Evolutionary conservation across 352 stramenopile genomes (phyloP).

Genomic region (Phytophthora sojae): DNA sequence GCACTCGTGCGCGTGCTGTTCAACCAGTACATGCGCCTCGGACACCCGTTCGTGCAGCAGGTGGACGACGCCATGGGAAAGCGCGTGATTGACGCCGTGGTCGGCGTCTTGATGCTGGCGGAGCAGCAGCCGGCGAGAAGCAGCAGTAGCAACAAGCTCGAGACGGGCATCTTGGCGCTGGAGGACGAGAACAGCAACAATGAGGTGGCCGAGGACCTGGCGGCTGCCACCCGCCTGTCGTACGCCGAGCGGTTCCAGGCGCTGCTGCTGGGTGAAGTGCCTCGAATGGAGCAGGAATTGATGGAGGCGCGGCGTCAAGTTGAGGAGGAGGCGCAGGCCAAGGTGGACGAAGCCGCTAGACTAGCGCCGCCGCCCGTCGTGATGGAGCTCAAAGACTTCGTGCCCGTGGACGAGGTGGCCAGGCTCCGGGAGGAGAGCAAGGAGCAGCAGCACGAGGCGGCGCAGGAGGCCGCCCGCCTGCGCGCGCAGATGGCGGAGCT

Average conservation of each 20-base stretch:
- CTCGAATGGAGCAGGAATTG: slow-evolving; percentile 48
- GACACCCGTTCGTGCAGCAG: slow-evolving; percentile 55
- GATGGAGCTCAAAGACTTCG: slow-evolving; percentile 78
- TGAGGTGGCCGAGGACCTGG: not conserved
- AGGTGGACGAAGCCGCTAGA: slow-evolving; percentile 20
- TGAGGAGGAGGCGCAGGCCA: slow-evolving; percentile 31
- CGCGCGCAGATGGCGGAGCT: slow-evolving; percentile 44
- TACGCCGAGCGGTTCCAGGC: slow-evolving; percentile 64
- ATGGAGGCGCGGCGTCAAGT: slow-evolving; percentile 33
- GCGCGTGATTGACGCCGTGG: slow-evolving; percentile 63
- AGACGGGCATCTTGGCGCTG: slow-evolving; percentile 31
- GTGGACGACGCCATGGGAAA: slow-evolving; percentile 72
- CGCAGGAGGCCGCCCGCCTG: slow-evolving; percentile 37
- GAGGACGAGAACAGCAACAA: slow-evolving; percentile 31
- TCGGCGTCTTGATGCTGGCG: slow-evolving; percentile 60
- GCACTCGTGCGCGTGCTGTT: slow-evolving; percentile 57
- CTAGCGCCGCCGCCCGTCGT: slow-evolving; percentile 36
- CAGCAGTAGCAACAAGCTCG: slow-evolving; percentile 8
- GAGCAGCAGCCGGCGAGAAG: slow-evolving; percentile 24
- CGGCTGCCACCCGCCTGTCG: slow-evolving; percentile 40
- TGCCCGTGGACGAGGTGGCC: slow-evolving; percentile 61
- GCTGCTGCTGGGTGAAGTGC: slow-evolving; percentile 57
- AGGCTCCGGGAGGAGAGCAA: slow-evolving; percentile 57
- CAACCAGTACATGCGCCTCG: slow-evolving; percentile 63
- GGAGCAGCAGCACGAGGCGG: slow-evolving; percentile 44